Evolutionary conservation across 306 rosid species (phyloP), one percentile per base, ranked within the genome.

Genomic region (Cicer bijugum): DNA sequence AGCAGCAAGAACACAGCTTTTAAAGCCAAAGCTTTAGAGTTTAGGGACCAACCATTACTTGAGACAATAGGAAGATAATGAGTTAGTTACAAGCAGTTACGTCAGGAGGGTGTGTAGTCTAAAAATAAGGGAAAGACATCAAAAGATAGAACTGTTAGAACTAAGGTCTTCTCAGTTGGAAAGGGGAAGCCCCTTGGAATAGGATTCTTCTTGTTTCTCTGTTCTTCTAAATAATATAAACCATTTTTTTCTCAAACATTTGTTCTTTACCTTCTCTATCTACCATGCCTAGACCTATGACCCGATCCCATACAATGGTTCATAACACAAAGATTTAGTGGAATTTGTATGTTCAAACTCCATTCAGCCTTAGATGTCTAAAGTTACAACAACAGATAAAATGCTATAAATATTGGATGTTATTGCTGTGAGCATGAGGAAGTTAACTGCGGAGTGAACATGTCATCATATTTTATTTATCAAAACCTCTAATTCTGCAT

Each of bases 391-490:
- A 23, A 63, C 20, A 20, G 12, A 63, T 20, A 56, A 51, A 71
- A 51, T 62, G 28, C 42, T 17, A 12, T 16, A 71, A 67, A 40
- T 42, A 75, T 60, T 5, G 9, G 44, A 66, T 59, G 33, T 28
- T 23, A 23, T 23, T 23, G 57, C 51, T n/a, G 37, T 48, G 65
- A 62, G 51, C 40, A 53, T 40, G 45, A 43, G 19, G 50, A 61
- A 78, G 39, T 69, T 59, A 40, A 69, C 45, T 59, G 12, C 2
- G 33, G 70, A 68, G 17, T 17, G n/a, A 68, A 38, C 65, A 37
- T 14, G 51, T 42, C 62, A 77, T 23, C 59, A 19, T 17, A 52
- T 62, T 78, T 48, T 45, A 17, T 60, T 62, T 16, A 55, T 8
- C 35, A 55, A 63, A 69, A 43, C 57, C 39, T 52, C 50, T 23